Conservation (phyloP, 208 protist genomes). For the Wallacemonas rigidus region DNA sequence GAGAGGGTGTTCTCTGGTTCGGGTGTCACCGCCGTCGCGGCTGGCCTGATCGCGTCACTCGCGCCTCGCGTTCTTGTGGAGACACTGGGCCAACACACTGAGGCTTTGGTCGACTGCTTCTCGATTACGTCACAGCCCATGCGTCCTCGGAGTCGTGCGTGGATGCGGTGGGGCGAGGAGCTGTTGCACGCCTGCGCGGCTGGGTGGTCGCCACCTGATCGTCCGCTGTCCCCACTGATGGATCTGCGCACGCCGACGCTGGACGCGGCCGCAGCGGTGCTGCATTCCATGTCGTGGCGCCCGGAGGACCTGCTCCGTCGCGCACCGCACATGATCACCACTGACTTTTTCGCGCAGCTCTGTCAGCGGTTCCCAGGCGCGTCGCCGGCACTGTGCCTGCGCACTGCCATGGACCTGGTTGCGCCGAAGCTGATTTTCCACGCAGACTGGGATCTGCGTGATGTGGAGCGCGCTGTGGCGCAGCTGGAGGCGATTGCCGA, state of each 20-base stretch:
- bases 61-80: background rate
- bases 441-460: background rate
- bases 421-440: slow-evolving; percentile 15
- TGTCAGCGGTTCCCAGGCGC: background rate
- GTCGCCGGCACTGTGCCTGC: slow-evolving; percentile 3
- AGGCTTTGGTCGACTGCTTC: slow-evolving; percentile 1
- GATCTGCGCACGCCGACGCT: background rate
- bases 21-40: background rate
- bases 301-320: slow-evolving; percentile 10
- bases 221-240: background rate
- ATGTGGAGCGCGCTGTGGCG: slow-evolving; percentile 11
- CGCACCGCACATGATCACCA: slow-evolving; percentile 6
- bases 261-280: background rate
- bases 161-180: background rate
- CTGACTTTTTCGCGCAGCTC: slow-evolving; percentile 1
- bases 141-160: background rate
- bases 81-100: background rate
- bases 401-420: slow-evolving; percentile 11
- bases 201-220: background rate
- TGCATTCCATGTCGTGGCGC: background rate
- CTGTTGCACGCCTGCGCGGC: background rate
- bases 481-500: slow-evolving; percentile 16
- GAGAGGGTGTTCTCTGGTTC: background rate
- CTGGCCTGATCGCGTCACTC: background rate
- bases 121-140: background rate